These are phyloP conservation scores for Hanseniaspora clermontiae DNA, from an alignment of 805 yeast species.

Conservation along the genomic window DNA sequence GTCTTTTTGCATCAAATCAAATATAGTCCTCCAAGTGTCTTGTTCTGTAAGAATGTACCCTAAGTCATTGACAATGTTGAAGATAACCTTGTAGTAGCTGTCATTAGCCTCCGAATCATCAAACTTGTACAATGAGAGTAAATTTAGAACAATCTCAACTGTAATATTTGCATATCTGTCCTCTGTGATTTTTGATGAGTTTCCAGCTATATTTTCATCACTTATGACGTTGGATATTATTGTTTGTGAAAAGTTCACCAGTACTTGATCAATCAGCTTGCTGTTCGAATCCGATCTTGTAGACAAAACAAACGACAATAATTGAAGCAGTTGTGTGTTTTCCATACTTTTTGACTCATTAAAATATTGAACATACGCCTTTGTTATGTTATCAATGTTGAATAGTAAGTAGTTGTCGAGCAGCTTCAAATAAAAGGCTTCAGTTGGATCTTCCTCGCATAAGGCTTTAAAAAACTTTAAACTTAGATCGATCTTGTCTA, in stretches of 20 bases:
- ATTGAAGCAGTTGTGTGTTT: background rate
- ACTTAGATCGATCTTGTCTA: background rate
- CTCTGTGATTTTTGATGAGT: background rate
- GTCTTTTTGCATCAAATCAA: background rate
- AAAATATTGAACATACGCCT: background rate
- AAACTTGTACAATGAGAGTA: background rate
- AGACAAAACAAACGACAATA: background rate
- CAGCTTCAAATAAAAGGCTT: background rate
- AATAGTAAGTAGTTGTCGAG: constrained; percentile 9
- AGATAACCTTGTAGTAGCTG: background rate
- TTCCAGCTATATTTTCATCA: background rate
- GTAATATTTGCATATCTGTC: background rate
- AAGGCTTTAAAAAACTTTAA: background rate
- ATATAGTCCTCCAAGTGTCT: background rate
- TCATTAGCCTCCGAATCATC: background rate
- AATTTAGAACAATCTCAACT: background rate
- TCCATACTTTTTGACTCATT: background rate
- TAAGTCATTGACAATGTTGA: constrained; percentile 1
- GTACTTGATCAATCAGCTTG: background rate
- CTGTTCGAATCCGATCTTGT: background rate
- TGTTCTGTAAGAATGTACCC: background rate
- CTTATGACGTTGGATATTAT: background rate
- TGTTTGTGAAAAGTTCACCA: background rate
- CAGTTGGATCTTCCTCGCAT: background rate
- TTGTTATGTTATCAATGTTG: background rate